Evolutionary conservation across 129 eudicot species (phyloP).

Genomic region (Ambrosia artemisiifolia): DNA sequence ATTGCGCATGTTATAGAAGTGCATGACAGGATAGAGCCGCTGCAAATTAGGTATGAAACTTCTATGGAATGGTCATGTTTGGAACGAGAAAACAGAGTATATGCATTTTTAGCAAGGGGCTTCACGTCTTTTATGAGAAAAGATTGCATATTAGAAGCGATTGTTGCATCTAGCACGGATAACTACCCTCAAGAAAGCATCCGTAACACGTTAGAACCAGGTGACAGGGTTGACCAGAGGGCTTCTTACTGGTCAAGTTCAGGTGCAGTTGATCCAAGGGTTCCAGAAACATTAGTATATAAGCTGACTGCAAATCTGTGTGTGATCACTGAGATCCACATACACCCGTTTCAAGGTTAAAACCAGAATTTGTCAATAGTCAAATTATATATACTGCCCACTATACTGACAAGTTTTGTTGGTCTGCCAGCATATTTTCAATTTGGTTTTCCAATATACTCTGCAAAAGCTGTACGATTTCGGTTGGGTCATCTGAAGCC

Average conservation of each 20-base stretch:
- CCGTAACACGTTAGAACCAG: slow-evolving; percentile 56
- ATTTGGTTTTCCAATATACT: slow-evolving; percentile 68
- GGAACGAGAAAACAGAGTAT: slow-evolving; percentile 49
- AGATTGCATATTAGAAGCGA: slow-evolving; percentile 58
- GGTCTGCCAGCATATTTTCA: slow-evolving; percentile 59
- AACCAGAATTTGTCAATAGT: slow-evolving; percentile 10
- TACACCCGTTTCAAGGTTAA: slow-evolving; percentile 79
- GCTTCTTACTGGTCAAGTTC: slow-evolving; percentile 88
- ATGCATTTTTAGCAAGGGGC: slow-evolving; percentile 52
- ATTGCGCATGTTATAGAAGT: slow-evolving; percentile 41
- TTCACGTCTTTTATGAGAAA: slow-evolving; percentile 37
- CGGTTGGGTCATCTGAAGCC: slow-evolving; percentile 51
- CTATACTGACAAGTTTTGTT: slow-evolving; percentile 15
- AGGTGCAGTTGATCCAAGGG: slow-evolving; percentile 51
- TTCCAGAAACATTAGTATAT: slow-evolving; percentile 65
- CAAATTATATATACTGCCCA: not conserved
- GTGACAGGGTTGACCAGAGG: slow-evolving; percentile 48
- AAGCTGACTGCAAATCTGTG: slow-evolving; percentile 54
- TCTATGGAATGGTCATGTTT: slow-evolving; percentile 30
- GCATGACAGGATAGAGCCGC: slow-evolving; percentile 31
- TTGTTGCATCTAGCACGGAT: slow-evolving; percentile 81
- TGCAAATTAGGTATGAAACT: slow-evolving; percentile 12
- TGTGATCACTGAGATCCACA: slow-evolving; percentile 63
- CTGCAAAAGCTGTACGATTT: slow-evolving; percentile 71
- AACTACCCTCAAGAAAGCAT: slow-evolving; percentile 76